Percentiles rank a stretch among this genome's conserved stretches.
phyloP scores from a whole-genome alignment of 2,329 filamentous ascomycete genomes.

The Ceratocystis cacaofunesta region DNA sequence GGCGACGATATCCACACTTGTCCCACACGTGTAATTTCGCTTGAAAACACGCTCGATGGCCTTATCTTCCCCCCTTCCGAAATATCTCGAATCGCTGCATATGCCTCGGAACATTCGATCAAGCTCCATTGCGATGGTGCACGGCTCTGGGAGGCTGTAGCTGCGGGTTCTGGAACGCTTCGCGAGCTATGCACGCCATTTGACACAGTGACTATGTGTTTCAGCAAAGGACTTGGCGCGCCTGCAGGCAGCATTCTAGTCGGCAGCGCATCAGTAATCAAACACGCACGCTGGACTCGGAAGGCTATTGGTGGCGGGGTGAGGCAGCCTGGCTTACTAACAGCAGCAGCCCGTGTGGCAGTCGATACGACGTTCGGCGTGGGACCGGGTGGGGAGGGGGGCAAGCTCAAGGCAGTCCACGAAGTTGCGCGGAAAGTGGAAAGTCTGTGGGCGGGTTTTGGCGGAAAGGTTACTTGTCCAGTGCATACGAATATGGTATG shows the following conservation, averaged over 20 bases:
- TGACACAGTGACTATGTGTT: slow-evolving; percentile 63
- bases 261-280: slow-evolving; percentile 28
- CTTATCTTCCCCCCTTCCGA: slow-evolving; percentile 64
- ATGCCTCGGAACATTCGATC: slow-evolving; percentile 49
- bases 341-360: slow-evolving; percentile 55
- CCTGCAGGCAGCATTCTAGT: slow-evolving; percentile 66
- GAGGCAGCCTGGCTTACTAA: slow-evolving; percentile 56
- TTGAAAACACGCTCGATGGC: slow-evolving; percentile 77
- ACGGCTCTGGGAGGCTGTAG: slow-evolving; percentile 67
- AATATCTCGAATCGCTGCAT: slow-evolving; percentile 51
- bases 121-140: slow-evolving; percentile 68
- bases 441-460: slow-evolving; percentile 53
- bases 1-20: slow-evolving; percentile 60
- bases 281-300: slow-evolving; percentile 32
- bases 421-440: slow-evolving; percentile 48
- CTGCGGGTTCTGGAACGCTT: slow-evolving; percentile 50
- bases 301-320: slow-evolving; percentile 63
- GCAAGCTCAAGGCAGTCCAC: slow-evolving; percentile 46
- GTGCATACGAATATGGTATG: slow-evolving; percentile 90
- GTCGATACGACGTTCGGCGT: slow-evolving; percentile 36
- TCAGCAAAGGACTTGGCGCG: slow-evolving; percentile 70
- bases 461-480: slow-evolving; percentile 52
- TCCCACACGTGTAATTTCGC: slow-evolving; percentile 64
- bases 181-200: slow-evolving; percentile 53
- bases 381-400: slow-evolving; percentile 30